Conservation (phyloP, 495 filamentous ascomycete genomes). For the Trichoderma orchidacearum region DNA sequence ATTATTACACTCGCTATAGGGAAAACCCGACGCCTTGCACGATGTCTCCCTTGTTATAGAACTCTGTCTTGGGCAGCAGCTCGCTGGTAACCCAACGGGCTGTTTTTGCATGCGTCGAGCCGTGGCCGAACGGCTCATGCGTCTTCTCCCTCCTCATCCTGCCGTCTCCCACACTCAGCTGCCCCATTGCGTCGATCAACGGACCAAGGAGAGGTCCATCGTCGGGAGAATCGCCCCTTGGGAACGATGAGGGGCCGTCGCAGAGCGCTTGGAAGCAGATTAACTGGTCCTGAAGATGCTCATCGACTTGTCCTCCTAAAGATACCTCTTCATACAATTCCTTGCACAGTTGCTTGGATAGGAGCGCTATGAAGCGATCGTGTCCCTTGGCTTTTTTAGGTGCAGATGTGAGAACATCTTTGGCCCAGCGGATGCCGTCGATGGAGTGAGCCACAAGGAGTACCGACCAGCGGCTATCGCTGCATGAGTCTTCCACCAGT, state of each 20-base stretch:
- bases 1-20: not conserved
- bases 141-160: conserved; percentile 18
- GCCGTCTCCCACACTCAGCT: conserved; percentile 9
- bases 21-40: not conserved
- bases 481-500: conserved; percentile 41
- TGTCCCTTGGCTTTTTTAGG: conserved; percentile 25
- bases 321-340: conserved; percentile 44
- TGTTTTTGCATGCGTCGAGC: conserved; percentile 55
- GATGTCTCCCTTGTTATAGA: conserved; percentile 31
- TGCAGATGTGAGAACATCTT: conserved; percentile 47
- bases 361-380: conserved; percentile 12
- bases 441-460: conserved; percentile 58
- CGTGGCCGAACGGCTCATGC: conserved; percentile 37
- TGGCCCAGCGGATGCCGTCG: conserved; percentile 47
- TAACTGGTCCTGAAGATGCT: conserved; percentile 65
- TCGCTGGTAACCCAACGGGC: conserved; percentile 57
- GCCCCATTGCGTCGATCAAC: conserved; percentile 5
- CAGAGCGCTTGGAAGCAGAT: conserved; percentile 71
- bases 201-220: conserved; percentile 3
- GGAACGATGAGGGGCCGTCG: conserved; percentile 19
- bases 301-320: conserved; percentile 47
- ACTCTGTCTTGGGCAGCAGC: conserved; percentile 37
- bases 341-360: conserved; percentile 38
- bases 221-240: conserved; percentile 21
- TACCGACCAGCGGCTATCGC: conserved; percentile 51